phyloP scores from a whole-genome alignment of 2,329 filamentous ascomycete genomes.

The Stagonosporopsis chrysanthemi region DNA sequence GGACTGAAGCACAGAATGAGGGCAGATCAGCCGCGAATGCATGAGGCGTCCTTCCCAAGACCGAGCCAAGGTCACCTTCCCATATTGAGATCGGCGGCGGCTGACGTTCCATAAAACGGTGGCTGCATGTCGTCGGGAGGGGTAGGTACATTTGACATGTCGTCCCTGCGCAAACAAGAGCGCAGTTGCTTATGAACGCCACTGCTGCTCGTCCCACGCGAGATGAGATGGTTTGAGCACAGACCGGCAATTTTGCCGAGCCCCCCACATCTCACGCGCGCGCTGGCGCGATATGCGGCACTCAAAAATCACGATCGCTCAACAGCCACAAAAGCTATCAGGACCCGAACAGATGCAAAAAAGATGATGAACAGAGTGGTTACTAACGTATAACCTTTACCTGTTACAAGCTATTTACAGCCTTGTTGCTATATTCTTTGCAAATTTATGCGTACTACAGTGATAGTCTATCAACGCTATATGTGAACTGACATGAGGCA shows the following conservation, averaged over 20 bases:
- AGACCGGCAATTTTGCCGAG: background rate
- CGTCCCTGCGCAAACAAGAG: slow-evolving; percentile 2
- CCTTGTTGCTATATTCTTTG: too few species aligned
- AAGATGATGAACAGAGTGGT: slow-evolving; percentile 46
- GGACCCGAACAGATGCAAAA: slow-evolving; percentile 13
- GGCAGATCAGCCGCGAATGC: slow-evolving; percentile 23
- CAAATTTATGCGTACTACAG: too few species aligned
- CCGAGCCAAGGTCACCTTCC: slow-evolving; percentile 25
- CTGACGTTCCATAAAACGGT: slow-evolving; percentile 5
- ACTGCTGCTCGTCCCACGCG: slow-evolving; percentile 8
- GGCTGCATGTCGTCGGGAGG: slow-evolving; percentile 1
- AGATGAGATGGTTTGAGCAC: background rate
- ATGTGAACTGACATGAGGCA: too few species aligned
- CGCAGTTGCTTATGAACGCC: background rate
- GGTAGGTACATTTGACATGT: background rate
- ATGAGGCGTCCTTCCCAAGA: slow-evolving; percentile 20
- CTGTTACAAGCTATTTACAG: too few species aligned
- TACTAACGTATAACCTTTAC: too few species aligned
- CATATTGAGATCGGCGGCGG: slow-evolving; percentile 2
- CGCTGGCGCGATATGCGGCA: background rate
- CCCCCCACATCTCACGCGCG: background rate
- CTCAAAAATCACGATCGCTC: slow-evolving; percentile 9
- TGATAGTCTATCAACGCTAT: too few species aligned
- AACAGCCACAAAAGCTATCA: background rate
- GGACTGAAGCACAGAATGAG: slow-evolving; percentile 19